Base-by-base conservation (phyloP, 495 filamentous ascomycete species). In the Neohortaea acidophila region DNA sequence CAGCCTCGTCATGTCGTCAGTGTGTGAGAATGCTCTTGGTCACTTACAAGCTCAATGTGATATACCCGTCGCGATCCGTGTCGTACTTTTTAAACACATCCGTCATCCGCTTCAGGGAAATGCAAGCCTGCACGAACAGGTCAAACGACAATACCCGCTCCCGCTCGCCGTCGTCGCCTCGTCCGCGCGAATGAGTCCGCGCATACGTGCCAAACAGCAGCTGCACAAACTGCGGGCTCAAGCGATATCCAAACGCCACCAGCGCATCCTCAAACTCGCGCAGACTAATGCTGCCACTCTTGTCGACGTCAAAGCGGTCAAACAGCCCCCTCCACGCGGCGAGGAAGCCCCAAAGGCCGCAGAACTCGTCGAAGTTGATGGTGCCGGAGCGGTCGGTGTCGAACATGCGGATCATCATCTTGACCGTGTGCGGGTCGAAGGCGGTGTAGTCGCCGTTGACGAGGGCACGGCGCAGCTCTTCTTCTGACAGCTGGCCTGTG, bases 61-160 rank as follows among this genome's bases (percentile, higher is more conserved):
- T 62, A 47, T 59, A 65, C 22, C 89, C 89, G 61, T 96, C 89
- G 21, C 89, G 73, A 60, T 97, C 89, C 43, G 92, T 81, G 46
- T 97, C 89, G 60, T 96, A 97, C 55, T 81, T 84, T 74, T 97
- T 97, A 58, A 97, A 97, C 14, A 94, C 87, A 58, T 97, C 89
- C 45, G 89, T 97, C 87, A 97, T 94, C 43, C 91, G 69, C 70
- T 94, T 91, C 49, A 97, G 64, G 53, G 73, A 79, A 52, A 97
- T 97, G 56, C 89, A 96, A 21, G 83, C 84, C 66, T 97, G 89
- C 47, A 97, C 89, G 57, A 96, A 97, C 33, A 97, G 61, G 67
- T 97, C 89, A 52, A 97, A 96, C 59, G 79, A 83, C 69, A 97
- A 84, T 28, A 75, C 79, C 36, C 64, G 64, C 43, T 72, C 68